Conservation (phyloP, 129 eudicot genomes). For the Smallanthus sonchifolius region DNA sequence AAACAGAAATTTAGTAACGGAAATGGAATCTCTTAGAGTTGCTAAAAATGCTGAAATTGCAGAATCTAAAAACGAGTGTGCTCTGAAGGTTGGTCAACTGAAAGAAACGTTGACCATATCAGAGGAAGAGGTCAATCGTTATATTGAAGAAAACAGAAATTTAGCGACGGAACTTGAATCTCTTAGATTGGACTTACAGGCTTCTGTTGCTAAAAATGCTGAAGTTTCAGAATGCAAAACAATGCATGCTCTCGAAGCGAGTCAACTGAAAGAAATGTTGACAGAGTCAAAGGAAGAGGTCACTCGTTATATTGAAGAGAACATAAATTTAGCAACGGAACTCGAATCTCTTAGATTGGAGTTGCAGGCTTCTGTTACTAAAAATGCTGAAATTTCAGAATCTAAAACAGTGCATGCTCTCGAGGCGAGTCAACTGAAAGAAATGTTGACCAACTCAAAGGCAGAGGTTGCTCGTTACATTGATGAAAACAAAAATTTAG, state of each 20-base stretch:
- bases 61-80: background rate
- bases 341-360: constrained; percentile 33
- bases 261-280: constrained; percentile 23
- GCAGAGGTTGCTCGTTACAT: constrained; percentile 9
- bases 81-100: background rate
- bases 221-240: constrained; percentile 3
- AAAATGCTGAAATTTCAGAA: constrained; percentile 39
- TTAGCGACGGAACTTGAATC: constrained; percentile 7
- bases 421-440: constrained; percentile 37
- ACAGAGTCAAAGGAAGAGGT: constrained; percentile 22
- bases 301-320: constrained; percentile 17
- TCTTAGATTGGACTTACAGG: constrained; percentile 3
- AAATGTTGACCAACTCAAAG: constrained; percentile 31
- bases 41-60: background rate
- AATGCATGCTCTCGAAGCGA: background rate
- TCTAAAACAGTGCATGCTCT: constrained; percentile 37
- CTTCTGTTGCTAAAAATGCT: constrained; percentile 8
- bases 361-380: constrained; percentile 38
- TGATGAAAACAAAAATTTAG: constrained; percentile 17
- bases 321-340: constrained; percentile 6
- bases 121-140: background rate
- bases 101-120: constrained; percentile 17
- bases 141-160: background rate
- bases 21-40: background rate
- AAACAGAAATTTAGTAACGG: background rate